Evolutionary conservation across 768 basidiomycete species (phyloP).

Genomic region (Coprinopsis marcescibilis): DNA sequence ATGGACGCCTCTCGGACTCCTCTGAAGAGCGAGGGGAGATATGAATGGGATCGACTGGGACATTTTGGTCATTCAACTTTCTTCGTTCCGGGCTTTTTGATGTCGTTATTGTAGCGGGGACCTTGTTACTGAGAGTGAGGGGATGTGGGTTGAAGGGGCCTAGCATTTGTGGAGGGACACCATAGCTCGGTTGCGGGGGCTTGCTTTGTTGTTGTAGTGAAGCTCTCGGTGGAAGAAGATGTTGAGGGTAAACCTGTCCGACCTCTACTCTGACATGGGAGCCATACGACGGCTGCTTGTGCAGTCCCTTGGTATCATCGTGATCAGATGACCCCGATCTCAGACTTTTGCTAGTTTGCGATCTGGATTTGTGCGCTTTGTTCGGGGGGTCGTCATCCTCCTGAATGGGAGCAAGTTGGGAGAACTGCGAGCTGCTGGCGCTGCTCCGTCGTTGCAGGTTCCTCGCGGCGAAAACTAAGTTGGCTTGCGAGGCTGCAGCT

Average conservation of each 20-base stretch:
- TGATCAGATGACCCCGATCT: no score
- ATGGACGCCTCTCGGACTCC: not conserved
- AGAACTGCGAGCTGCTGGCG: slow-evolving; percentile 1
- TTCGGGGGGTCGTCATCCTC: not conserved
- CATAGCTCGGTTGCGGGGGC: no score
- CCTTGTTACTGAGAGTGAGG: no score
- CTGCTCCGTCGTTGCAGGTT: slow-evolving; percentile 1
- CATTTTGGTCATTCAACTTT: not conserved
- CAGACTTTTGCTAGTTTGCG: no score
- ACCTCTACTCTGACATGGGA: not conserved
- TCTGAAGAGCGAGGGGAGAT: not conserved
- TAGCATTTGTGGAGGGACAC: no score
- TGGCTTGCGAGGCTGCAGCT: not conserved
- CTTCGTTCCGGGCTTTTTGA: no score
- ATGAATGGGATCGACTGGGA: not conserved
- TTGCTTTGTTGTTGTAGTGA: not conserved
- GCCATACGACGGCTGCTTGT: not conserved
- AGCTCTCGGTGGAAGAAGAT: slow-evolving; percentile 2
- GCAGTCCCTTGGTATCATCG: not conserved
- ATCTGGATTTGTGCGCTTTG: not conserved
- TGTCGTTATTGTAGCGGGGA: no score
- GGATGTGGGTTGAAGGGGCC: no score
- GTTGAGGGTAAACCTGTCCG: slow-evolving; percentile 10
- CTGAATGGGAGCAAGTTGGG: slow-evolving; percentile 9
- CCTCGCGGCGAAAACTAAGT: not conserved